Base-by-base conservation (phyloP, 495 filamentous ascomycete species). In the Penicillium argentinense region DNA sequence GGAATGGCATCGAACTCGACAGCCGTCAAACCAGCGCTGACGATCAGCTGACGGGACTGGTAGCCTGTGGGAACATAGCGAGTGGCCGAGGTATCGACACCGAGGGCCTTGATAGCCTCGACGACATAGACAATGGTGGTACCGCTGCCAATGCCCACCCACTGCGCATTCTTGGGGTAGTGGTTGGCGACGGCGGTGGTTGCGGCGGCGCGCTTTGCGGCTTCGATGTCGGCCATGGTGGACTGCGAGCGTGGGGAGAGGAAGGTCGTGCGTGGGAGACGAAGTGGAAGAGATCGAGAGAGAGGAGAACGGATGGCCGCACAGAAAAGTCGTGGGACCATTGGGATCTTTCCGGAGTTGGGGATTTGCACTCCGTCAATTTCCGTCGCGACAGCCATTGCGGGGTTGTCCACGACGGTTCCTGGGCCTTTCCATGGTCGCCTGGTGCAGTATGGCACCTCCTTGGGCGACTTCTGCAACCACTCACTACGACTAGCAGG, bases 61-160 rank as follows among this genome's bases (percentile, higher is more conserved):
- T 88, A 89, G 26, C 93, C 92, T 0, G 93, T 98, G 0, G 93
- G 92, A 25, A 97, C 79, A 68, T 95, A 98, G 50, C 73, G 74
- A 72, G 90, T 89, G 47, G 62, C 57, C n/a, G 74, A 66, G 38
- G 79, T 77, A 46, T 78, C 71, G 14, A 79, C 59, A 12, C 80
- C 80, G 25, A 85, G 78, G 18, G 80, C 81, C 51, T 85, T 84
- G 69, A 98, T 98, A 28, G 91, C 91, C 58, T 96, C 88, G 40
- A 98, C 91, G 11, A 97, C 93, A 68, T 96, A 95, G 56, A 95
- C 83, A 25, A 98, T 89, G 1, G 93, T 98, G 42, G 84, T 90
- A 47, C 93, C 93, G 45, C 86, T 91, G 43, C 93, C 93, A 67
- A 98, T 97, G 53, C 93, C 93, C 53, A 97, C 81, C 63, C 84